phyloP scores from a whole-genome alignment of 2,329 filamentous ascomycete genomes.

The Talaromyces marneffei region DNA sequence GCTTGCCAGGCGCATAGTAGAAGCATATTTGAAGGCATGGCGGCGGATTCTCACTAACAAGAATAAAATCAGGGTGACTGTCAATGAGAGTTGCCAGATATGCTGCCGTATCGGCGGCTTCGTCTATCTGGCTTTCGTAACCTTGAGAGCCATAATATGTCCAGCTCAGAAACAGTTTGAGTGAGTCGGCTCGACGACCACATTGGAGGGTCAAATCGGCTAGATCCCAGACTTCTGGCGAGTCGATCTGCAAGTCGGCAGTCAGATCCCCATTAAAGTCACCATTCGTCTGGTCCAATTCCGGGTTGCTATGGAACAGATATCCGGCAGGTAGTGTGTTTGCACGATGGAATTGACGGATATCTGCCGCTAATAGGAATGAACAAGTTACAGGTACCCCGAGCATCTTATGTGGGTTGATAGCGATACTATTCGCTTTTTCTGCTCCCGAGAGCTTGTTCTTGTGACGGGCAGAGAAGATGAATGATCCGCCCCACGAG shows the following conservation, averaged over 20 bases:
- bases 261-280: slow-evolving; percentile 19
- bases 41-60: slow-evolving; percentile 70
- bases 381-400: slow-evolving; percentile 85
- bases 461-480: slow-evolving; percentile 64
- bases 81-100: slow-evolving; percentile 60
- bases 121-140: slow-evolving; percentile 64
- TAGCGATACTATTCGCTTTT: slow-evolving; percentile 72
- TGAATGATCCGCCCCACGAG: slow-evolving; percentile 79
- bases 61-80: slow-evolving; percentile 54
- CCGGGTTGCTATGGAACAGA: slow-evolving; percentile 59
- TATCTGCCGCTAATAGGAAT: slow-evolving; percentile 74
- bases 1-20: slow-evolving; percentile 64
- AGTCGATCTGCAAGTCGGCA: slow-evolving; percentile 27
- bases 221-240: slow-evolving; percentile 70
- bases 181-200: slow-evolving; percentile 73
- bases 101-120: slow-evolving; percentile 65
- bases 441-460: slow-evolving; percentile 64
- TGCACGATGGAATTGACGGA: slow-evolving; percentile 69
- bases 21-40: slow-evolving; percentile 94
- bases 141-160: slow-evolving; percentile 77
- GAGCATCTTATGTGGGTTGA: slow-evolving; percentile 98
- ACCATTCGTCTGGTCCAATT: slow-evolving; percentile 27
- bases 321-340: slow-evolving; percentile 87
- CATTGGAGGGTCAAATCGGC: slow-evolving; percentile 92
- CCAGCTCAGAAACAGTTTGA: slow-evolving; percentile 87